phyloP scores from a whole-genome alignment of 345 rosid species.

The Citrus cavaleriei region DNA sequence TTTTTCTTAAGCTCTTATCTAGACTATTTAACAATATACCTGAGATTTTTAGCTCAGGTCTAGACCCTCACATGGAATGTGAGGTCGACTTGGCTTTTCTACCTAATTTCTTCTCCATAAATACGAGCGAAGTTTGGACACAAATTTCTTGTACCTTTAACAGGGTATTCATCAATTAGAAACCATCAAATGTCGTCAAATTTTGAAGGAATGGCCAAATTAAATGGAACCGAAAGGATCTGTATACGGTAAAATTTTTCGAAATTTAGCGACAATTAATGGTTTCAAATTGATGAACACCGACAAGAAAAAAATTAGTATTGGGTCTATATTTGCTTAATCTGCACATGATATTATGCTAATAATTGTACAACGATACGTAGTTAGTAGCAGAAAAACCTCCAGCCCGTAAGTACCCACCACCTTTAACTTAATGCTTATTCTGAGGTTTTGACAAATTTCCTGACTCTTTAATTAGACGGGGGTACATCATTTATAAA shows the following conservation, averaged over 20 bases:
- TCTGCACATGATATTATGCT: neutral
- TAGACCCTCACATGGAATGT: no score
- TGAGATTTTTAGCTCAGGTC: no score
- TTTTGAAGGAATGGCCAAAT: neutral
- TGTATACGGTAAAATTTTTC: no score
- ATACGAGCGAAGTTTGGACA: no score
- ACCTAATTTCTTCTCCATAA: no score
- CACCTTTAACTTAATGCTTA: neutral
- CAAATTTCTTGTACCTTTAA: no score
- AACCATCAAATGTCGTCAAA: no score
- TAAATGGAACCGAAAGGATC: neutral
- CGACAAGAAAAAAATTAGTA: neutral
- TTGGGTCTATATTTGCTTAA: neutral
- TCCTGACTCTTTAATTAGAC: neutral
- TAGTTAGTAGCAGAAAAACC: neutral
- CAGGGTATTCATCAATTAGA: no score
- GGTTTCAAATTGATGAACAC: neutral
- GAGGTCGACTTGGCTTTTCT: no score
- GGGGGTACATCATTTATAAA: no score
- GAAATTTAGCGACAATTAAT: neutral
- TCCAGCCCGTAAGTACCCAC: neutral
- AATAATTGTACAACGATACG: neutral
- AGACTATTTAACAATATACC: fast-evolving
- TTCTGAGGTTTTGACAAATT: neutral
- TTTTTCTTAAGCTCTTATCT: no score